phyloP scores from a whole-genome alignment of 768 basidiomycete genomes.

The Chalciporus chontae region DNA sequence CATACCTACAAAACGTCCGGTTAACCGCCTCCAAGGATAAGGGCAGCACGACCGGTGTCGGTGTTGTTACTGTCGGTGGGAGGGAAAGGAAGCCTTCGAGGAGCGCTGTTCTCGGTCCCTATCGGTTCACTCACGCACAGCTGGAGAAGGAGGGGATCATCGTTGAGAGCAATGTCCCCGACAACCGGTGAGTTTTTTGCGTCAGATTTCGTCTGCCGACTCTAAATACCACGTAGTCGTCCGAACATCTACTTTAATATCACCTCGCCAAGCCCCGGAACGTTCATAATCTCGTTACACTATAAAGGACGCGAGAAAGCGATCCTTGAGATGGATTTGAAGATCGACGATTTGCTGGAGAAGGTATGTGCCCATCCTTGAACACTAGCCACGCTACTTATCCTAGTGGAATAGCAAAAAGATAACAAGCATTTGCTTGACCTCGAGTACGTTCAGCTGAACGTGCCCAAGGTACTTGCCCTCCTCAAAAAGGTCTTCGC shows the following conservation, averaged over 20 bases:
- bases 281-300: constrained; percentile 97
- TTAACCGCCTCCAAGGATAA: constrained; percentile 86
- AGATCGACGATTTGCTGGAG: constrained; percentile 96
- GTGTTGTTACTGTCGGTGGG: constrained; percentile 92
- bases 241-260: constrained; percentile 99
- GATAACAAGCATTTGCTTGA: constrained; percentile 96
- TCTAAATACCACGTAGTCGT: constrained; percentile 51
- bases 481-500: constrained; percentile 93
- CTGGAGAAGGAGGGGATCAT: constrained; percentile 99
- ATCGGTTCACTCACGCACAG: constrained; percentile 96
- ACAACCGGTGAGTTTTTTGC: constrained; percentile 69
- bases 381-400: constrained; percentile 13
- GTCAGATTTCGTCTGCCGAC: not conserved
- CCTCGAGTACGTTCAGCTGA: constrained; percentile 95
- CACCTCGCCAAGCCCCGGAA: constrained; percentile 94
- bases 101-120: constrained; percentile 86
- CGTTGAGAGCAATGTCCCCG: constrained; percentile 98
- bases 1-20: constrained; percentile 96
- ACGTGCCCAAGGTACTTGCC: constrained; percentile 91
- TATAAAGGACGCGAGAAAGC: constrained; percentile 99
- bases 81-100: constrained; percentile 94
- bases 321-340: constrained; percentile 98
- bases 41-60: constrained; percentile 82
- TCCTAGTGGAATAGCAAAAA: constrained; percentile 73
- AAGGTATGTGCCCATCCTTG: constrained; percentile 56